Conservation (phyloP, 129 eudicot species). For the Pseudognaphalium luteoalbum region DNA sequence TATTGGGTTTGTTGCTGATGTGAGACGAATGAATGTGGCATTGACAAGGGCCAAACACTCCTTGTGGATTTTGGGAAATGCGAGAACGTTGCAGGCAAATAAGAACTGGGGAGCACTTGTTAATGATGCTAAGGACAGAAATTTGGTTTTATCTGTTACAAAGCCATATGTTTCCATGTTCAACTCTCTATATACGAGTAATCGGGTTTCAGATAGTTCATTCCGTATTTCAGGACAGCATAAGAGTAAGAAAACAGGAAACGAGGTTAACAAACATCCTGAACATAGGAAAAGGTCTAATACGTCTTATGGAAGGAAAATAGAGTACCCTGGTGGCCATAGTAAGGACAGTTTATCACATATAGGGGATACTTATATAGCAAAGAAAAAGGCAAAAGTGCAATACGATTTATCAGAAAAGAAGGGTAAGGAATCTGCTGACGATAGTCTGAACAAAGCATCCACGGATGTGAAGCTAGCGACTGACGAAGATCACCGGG, state of each 20-base stretch:
- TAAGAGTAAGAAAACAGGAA: constrained; percentile 35
- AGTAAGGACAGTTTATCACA: constrained; percentile 14
- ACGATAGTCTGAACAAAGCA: constrained; percentile 17
- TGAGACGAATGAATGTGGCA: constrained; percentile 98
- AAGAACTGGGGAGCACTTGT: constrained; percentile 90
- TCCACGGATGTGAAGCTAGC: constrained; percentile 26
- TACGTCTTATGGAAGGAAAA: constrained; percentile 39
- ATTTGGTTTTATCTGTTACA: constrained; percentile 55
- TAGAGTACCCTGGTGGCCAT: constrained; percentile 32
- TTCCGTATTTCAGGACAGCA: constrained; percentile 21
- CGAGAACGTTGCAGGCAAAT: constrained; percentile 73
- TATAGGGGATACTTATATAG: constrained; percentile 28
- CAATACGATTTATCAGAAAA: constrained; percentile 26
- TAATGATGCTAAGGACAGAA: constrained; percentile 66
- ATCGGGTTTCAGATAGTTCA: constrained; percentile 20
- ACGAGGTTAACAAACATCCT: constrained; percentile 33
- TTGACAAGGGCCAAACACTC: constrained; percentile 90
- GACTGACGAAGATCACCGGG: constrained; percentile 22
- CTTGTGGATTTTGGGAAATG: constrained; percentile 87
- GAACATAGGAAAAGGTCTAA: constrained; percentile 34
- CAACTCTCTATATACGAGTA: constrained; percentile 28
- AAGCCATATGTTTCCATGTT: constrained; percentile 60
- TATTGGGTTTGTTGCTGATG: constrained; percentile 96
- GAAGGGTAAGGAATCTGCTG: constrained; percentile 36
- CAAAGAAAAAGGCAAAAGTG: constrained; percentile 35